Evolutionary conservation across 441 rosid genomes (phyloP), one percentile per base, ranked within the genome.

Genomic region (Aleurites moluccanus): DNA sequence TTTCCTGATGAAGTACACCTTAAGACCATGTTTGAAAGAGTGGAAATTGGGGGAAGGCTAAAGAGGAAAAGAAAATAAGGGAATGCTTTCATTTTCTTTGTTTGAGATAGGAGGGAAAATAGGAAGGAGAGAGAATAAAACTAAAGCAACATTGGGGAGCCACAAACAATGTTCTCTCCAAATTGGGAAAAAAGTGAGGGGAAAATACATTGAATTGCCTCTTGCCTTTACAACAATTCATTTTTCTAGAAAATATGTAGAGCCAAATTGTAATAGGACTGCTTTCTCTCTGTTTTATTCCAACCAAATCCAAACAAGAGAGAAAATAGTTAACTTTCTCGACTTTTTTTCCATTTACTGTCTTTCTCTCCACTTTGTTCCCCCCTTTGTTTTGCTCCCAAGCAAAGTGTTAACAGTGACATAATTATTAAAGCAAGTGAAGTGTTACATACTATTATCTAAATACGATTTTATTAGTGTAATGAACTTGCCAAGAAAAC

Each of bases 391-490:
- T 16, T 67, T 47, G 21, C 38, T 25, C 0, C 6, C 23, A 67
- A 45, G 40, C n/a, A 67, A 66, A 35, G 62, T 67, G 70, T n/a
- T 40, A 69, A 33, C 3, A 4, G 40, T 72, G 20, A 35, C 30
- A 47, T 30, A 49, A 61, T 47, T 18, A 49, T n/a, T 7, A 28
- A 50, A 72, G 67, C 47, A 28, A 61, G 21, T 0, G n/a, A 35
- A 69, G 27, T 70, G 64, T 25, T 13, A 56, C 18, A 42, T 42
- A 53, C 16, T 9, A 27, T 35, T 23, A 35, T 35, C 49, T 6
- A 21, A 9, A 61, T 28, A 61, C 13, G 28, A 30, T 13, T 61
- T 27, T 47, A 60, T 28, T 16, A 27, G 40, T 47, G 55, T 38
- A 40, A 64, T 1, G n/a, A 75, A 25, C 18, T 18, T 52, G 16